phyloP scores from a whole-genome alignment of 352 stramenopile species.

The Globisporangium heterothallicum region DNA sequence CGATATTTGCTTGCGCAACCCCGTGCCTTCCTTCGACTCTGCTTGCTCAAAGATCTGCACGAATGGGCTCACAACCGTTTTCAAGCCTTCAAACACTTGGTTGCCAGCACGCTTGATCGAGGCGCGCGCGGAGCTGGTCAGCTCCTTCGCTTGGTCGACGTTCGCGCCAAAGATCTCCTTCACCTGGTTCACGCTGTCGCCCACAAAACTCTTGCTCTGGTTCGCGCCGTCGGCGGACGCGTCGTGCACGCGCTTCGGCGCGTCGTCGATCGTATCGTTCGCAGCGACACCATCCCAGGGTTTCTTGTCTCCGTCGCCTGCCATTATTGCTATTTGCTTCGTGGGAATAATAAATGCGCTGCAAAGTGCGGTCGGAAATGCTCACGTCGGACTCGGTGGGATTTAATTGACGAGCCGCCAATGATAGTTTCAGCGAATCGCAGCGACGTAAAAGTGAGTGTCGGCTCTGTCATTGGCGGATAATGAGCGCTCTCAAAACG shows the following conservation, averaged over 20 bases:
- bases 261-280: constrained; percentile 45
- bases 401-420: not conserved
- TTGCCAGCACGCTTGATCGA: constrained; percentile 30
- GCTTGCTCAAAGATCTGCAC: constrained; percentile 63
- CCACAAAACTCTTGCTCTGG: constrained; percentile 39
- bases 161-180: constrained; percentile 33
- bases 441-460: too few species aligned
- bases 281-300: constrained; percentile 47
- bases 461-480: not conserved
- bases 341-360: not conserved
- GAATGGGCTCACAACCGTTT: constrained; percentile 38
- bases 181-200: constrained; percentile 35
- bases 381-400: not conserved
- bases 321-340: constrained; percentile 11
- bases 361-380: not conserved
- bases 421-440: not conserved
- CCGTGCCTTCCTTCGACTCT: constrained; percentile 53
- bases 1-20: constrained; percentile 56
- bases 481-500: not conserved
- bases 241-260: constrained; percentile 41
- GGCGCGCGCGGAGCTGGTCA: constrained; percentile 50
- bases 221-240: constrained; percentile 25
- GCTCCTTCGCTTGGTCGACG: constrained; percentile 52
- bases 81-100: constrained; percentile 34
- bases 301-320: constrained; percentile 42